Evolutionary conservation across 495 filamentous ascomycete genomes (phyloP), one percentile per base, ranked within the genome.

Genomic region (Oidiodendron maius): DNA sequence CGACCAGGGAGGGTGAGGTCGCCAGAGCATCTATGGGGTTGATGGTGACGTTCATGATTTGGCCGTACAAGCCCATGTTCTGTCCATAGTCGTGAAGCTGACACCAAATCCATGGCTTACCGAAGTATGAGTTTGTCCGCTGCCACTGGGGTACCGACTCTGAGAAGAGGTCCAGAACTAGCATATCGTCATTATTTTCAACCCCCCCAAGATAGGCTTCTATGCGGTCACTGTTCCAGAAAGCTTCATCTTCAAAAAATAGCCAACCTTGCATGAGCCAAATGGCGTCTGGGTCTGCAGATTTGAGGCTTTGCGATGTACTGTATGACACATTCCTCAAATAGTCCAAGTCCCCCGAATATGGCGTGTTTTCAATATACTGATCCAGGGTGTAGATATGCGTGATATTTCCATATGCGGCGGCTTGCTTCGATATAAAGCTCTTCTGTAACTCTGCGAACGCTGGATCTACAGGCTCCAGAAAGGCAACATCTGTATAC

Each of bases 201-300:
- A 78, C 69, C 13, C 75, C 75, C 5, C 64, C 67, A 5, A 78
- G 60, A 48, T 72, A 77, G 10, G 75, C 71, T 41, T 74, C 59
- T 12, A 77, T 60, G 8, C 70, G 60, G 5, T 70, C 66, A 23
- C 67, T 63, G 11, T 70, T 77, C 75, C 75, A 78, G 55, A 77
- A 78, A 1, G 53, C 58, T 0, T 57, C 49, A 24, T 66, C 64
- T 10, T 61, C 59, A 39, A 61, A 71, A 61, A 78, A 78, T 1
- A 75, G 59, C 75, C 75, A 78, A 21, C 72, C 75, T 51, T 78
- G 75, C 71, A 78, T 74, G 40, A 77, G 52, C 75, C 75, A 78
- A 5, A 75, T 61, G 1, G 74, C 74, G 6, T 66, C 53, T 1
- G 74, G 65, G 48, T 74, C 70, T 0, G 67, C 75, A 6, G 66